Conservation (phyloP, 192 early-diverging fungal species). For the Coemansia interrupta region DNA sequence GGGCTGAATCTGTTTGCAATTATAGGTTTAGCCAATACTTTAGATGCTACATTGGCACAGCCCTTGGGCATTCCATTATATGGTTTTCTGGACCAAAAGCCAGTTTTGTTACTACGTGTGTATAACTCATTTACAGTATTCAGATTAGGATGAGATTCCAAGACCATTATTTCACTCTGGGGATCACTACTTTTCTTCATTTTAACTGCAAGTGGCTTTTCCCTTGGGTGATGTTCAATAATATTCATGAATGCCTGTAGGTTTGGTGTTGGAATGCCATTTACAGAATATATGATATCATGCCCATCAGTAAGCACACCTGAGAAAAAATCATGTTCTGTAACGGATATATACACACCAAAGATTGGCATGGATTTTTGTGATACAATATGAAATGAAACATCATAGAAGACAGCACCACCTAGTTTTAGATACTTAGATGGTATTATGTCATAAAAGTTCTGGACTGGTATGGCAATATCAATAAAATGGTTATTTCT, state of each 20-base stretch:
- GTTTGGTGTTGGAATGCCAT: background rate
- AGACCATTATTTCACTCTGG: background rate
- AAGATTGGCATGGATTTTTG: constrained; percentile 13
- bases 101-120: background rate
- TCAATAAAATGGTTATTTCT: constrained; percentile 54
- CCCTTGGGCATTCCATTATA: background rate
- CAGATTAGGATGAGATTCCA: background rate
- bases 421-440: constrained; percentile 76
- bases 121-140: background rate
- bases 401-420: constrained; percentile 65
- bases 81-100: background rate
- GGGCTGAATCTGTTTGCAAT: background rate
- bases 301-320: no score
- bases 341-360: constrained; percentile 17
- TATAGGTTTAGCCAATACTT: background rate
- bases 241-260: background rate
- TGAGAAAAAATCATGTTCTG: no score
- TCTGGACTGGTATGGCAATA: constrained; percentile 56
- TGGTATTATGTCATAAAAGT: constrained; percentile 75
- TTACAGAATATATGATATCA: background rate
- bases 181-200: background rate
- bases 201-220: background rate
- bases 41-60: background rate
- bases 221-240: background rate
- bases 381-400: constrained; percentile 66